Conservation (phyloP, 257 asterid genomes). For the Fraxinus cuspidata region DNA sequence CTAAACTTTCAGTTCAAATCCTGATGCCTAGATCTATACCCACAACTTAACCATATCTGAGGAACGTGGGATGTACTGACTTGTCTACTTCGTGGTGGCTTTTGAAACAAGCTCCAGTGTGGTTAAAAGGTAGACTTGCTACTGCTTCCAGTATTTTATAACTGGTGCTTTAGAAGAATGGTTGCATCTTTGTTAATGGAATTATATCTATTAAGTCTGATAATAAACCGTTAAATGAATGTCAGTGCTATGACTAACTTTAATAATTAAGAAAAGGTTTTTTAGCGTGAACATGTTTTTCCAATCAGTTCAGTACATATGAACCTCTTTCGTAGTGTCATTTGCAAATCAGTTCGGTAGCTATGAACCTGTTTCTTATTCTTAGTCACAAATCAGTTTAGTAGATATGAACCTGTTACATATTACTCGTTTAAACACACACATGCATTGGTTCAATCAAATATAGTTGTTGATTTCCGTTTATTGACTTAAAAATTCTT, state of each 20-base stretch:
- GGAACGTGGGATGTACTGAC: background rate
- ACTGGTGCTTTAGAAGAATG: background rate
- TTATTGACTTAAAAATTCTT: slow-evolving; percentile 24
- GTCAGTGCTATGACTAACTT: background rate
- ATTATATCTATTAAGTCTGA: background rate
- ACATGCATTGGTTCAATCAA: slow-evolving; percentile 17
- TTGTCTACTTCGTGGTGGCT: background rate
- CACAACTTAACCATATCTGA: background rate
- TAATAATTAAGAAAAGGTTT: background rate
- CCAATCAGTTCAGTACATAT: background rate
- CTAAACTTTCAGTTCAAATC: background rate
- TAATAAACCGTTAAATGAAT: background rate
- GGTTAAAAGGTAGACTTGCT: background rate
- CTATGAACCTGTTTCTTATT: too few species aligned
- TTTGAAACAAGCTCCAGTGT: background rate
- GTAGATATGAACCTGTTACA: background rate
- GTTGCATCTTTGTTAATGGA: background rate
- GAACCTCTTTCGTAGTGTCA: background rate
- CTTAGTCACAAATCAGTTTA: background rate
- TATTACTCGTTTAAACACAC: background rate
- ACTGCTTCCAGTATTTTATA: background rate
- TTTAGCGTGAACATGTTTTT: background rate
- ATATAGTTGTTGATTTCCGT: slow-evolving; percentile 19
- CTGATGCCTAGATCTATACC: background rate
- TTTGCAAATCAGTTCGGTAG: too few species aligned